These are phyloP conservation scores for Pueraria montana DNA, from an alignment of 306 rosid genomes.

Conservation along the genomic window DNA sequence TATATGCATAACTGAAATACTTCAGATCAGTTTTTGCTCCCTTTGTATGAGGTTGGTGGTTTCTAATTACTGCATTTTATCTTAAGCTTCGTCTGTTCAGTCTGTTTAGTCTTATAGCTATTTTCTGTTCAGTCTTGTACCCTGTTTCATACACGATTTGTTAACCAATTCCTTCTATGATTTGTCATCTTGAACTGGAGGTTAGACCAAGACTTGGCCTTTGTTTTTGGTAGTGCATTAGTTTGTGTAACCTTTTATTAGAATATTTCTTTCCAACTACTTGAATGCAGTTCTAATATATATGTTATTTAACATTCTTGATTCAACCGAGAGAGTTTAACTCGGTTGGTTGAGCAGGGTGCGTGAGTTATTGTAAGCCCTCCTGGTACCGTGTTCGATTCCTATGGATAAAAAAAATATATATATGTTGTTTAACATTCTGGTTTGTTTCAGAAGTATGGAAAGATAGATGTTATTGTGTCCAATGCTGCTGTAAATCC, in stretches of 20 bases:
- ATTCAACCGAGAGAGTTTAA: too few species aligned
- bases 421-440: conserved; percentile 32
- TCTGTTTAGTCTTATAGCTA: not conserved
- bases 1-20: too few species aligned
- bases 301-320: conserved; percentile 30
- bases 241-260: not conserved
- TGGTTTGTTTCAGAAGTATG: conserved; percentile 76
- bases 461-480: conserved; percentile 85
- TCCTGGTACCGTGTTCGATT: too few species aligned
- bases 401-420: too few species aligned
- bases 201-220: conserved; percentile 11
- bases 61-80: too few species aligned
- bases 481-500: conserved; percentile 96
- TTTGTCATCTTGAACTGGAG: too few species aligned
- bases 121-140: not conserved
- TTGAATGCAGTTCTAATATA: conserved; percentile 32
- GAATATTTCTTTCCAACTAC: not conserved
- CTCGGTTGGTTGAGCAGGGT: too few species aligned
- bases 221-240: not conserved
- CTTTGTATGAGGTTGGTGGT: not conserved
- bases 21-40: not conserved
- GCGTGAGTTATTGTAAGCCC: too few species aligned
- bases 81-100: too few species aligned
- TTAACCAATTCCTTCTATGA: too few species aligned
- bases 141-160: not conserved